phyloP scores from a whole-genome alignment of 768 basidiomycete genomes.

The Pisolithus albus region DNA sequence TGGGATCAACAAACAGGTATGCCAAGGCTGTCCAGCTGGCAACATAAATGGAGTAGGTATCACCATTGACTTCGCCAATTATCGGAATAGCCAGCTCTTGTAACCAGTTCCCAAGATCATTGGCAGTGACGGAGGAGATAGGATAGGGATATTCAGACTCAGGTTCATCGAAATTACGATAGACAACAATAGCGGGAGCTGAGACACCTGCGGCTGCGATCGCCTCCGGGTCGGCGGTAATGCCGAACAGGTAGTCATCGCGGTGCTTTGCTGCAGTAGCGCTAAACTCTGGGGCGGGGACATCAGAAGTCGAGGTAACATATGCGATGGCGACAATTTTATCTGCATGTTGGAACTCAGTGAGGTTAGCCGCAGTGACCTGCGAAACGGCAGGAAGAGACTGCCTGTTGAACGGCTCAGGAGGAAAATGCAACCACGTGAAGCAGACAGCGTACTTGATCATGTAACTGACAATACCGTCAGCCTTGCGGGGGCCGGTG shows the following conservation, averaged over 20 bases:
- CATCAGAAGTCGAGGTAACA: conserved; percentile 63
- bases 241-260: conserved; percentile 90
- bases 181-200: conserved; percentile 82
- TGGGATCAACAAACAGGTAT: conserved; percentile 90
- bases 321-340: conserved; percentile 88
- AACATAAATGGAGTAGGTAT: conserved; percentile 88
- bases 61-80: conserved; percentile 87
- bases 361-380: conserved; percentile 68
- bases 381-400: conserved; percentile 87
- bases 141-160: conserved; percentile 61
- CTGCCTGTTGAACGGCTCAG: conserved; percentile 47
- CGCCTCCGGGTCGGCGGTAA: conserved; percentile 63
- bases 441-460: conserved; percentile 56
- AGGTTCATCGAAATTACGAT: conserved; percentile 89
- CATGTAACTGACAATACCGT: conserved; percentile 97
- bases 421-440: neutral
- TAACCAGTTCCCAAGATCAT: conserved; percentile 72
- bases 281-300: conserved; percentile 67
- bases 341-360: conserved; percentile 84
- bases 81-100: conserved; percentile 79
- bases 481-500: conserved; percentile 83
- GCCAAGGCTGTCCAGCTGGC: conserved; percentile 79
- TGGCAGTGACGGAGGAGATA: conserved; percentile 41
- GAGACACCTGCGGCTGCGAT: conserved; percentile 67
- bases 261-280: conserved; percentile 80